Evolutionary conservation across 2,329 filamentous ascomycete species (phyloP).

Genomic region (Westerdykella aurantiaca): DNA sequence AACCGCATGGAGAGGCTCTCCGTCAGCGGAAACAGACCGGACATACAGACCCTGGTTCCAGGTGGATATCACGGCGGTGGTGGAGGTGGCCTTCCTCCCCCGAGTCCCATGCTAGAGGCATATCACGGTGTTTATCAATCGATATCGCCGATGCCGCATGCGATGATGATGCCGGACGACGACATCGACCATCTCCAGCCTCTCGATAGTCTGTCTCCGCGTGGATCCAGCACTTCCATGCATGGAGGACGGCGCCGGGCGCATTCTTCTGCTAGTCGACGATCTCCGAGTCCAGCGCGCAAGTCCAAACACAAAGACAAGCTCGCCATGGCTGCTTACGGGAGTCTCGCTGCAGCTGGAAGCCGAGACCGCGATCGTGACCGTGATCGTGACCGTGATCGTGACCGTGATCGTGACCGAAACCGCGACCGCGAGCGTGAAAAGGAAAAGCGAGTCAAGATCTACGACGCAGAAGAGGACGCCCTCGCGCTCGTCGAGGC

Average conservation of each 20-base stretch:
- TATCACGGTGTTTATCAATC: constrained; percentile 93
- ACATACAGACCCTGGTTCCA: constrained; percentile 34
- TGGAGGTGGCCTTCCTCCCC: constrained; percentile 52
- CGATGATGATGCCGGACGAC: constrained; percentile 53
- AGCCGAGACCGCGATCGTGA: constrained; percentile 9
- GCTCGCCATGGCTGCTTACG: constrained; percentile 30
- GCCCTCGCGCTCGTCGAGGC: constrained; percentile 70
- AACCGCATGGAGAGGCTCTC: constrained; percentile 44
- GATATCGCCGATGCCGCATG: constrained; percentile 89
- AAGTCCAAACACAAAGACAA: constrained; percentile 26
- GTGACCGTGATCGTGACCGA: constrained; percentile 12
- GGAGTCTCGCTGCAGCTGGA: constrained; percentile 22
- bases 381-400: constrained; percentile 12
- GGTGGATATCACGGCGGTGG: constrained; percentile 14
- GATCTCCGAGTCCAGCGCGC: constrained; percentile 25
- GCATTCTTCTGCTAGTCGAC: constrained; percentile 24
- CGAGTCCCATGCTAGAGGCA: constrained; percentile 81
- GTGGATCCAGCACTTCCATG: constrained; percentile 22
- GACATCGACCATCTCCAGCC: constrained; percentile 45
- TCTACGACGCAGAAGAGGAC: constrained; percentile 79
- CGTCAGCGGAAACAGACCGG: constrained; percentile 42
- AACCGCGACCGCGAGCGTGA: constrained; percentile 20
- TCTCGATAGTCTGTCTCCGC: constrained; percentile 28
- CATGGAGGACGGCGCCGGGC: constrained; percentile 23
- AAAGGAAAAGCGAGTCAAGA: constrained; percentile 56